Evolutionary conservation across 768 basidiomycete genomes (phyloP).

Genomic region (Lentinula guzmanii): DNA sequence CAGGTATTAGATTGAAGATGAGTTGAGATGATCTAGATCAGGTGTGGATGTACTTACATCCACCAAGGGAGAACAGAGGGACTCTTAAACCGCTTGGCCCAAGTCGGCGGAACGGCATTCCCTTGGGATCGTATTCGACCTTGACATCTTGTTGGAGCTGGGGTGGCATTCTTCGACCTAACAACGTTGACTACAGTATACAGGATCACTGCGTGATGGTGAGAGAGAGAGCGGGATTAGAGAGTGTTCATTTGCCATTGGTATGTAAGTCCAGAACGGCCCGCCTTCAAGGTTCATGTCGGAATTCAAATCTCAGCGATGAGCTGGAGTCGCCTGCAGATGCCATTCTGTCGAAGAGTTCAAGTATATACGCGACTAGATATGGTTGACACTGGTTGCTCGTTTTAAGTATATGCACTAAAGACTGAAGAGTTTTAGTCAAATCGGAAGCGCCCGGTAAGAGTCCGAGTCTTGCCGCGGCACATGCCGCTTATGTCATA

Average conservation of each 20-base stretch:
- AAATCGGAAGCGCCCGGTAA: neutral
- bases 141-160: constrained; percentile 8
- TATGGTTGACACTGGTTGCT: neutral
- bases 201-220: neutral
- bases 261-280: too few species aligned
- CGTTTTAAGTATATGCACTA: too few species aligned
- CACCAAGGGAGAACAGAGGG: constrained; percentile 49
- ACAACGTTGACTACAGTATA: neutral
- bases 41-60: constrained; percentile 27
- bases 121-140: constrained; percentile 29
- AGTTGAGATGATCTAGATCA: neutral
- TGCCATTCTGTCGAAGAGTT: too few species aligned
- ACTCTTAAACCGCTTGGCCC: constrained; percentile 47
- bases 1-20: neutral
- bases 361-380: too few species aligned
- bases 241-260: neutral
- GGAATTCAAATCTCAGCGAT: too few species aligned
- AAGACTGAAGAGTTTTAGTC: too few species aligned
- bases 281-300: too few species aligned
- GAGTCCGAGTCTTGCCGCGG: neutral
- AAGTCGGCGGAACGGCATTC: constrained; percentile 39
- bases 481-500: neutral
- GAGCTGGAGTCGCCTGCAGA: too few species aligned
- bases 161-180: neutral
- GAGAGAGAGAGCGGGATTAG: neutral